Evolutionary conservation across 495 filamentous ascomycete species (phyloP), one percentile per base, ranked within the genome.

Genomic region (Penicillium cosmopolitanum): DNA sequence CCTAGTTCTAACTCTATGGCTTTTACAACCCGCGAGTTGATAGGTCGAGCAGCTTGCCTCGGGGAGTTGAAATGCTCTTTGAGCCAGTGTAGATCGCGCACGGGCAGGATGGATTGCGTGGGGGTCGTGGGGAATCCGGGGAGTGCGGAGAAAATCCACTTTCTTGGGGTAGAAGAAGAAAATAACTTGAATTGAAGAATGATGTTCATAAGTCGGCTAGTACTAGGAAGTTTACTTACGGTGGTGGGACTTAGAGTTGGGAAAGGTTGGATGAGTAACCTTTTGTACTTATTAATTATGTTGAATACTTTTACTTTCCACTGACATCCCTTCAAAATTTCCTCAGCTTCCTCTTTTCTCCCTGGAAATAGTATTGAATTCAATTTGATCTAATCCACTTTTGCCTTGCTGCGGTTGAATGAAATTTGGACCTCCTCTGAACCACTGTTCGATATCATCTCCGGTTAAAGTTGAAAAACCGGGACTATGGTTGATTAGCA

Each of bases 391-490:
- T 8, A 31, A 31, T 9, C 28, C 28, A 31, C 28, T 9, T 7
- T 8, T 8, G 28, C 28, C 28, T 31, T 9, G 28, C 28, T 8
- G 8, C 8, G 8, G 19, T 21, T 21, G 28, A 31, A 9, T 31
- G 28, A 0, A 31, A 31, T 31, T 31, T 31, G 28, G 28, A 31
- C 1, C 28, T 31, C 28, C 2, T 9, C 28, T 31, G 28, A 31
- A 9, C 28, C 6, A 31, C 4, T 31, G 2, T 4, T 9, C 28
- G 28, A 31, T 31, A 31, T 46, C 75, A 87, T 51, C 85, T 76
- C 53, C 83, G 76, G 66, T 89, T 89, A 73, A 85, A 89, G 67
- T 87, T 87, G 42, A 89, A 66, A 69, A 80, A 88, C 48, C 86
- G 84, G 55, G 84, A 80, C 86, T 85, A 53, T 34, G 21, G 2